Conservation (phyloP, 192 early-diverging fungal species). For the Physocladia obscura region DNA sequence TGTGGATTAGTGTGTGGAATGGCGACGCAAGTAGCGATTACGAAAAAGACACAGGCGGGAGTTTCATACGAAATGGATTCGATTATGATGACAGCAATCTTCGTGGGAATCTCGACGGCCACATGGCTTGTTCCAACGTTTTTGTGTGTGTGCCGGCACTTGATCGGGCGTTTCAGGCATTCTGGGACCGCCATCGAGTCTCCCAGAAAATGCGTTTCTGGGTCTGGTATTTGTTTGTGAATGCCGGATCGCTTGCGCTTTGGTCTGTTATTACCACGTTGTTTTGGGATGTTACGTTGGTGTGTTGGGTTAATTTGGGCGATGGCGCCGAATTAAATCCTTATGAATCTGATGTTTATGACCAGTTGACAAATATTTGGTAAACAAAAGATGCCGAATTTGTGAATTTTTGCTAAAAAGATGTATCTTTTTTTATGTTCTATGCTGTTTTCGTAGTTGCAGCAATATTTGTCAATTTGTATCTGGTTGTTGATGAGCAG, state of each 20-base stretch:
- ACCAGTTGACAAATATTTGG: constrained; percentile 18
- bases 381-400: not conserved
- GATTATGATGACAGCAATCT: not conserved
- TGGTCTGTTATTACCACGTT: constrained; percentile 13
- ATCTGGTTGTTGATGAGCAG: constrained; percentile 21
- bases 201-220: not conserved
- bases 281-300: constrained; percentile 16
- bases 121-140: not conserved
- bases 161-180: too few relatives aligned
- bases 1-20: not conserved
- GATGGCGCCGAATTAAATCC: constrained; percentile 14
- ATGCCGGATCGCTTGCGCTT: not conserved
- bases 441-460: constrained; percentile 2
- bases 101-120: not conserved
- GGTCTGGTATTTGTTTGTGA: constrained; percentile 8
- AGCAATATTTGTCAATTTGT: constrained; percentile 20
- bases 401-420: not conserved
- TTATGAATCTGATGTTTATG: not conserved
- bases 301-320: constrained; percentile 8
- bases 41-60: not conserved
- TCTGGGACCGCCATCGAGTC: not conserved
- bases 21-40: not conserved
- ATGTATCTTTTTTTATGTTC: not conserved
- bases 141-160: not conserved
- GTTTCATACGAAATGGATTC: not conserved